These are phyloP conservation scores for Cyclotella kingstonii DNA, from an alignment of 108 stramenopile species.

Conservation along the genomic window DNA sequence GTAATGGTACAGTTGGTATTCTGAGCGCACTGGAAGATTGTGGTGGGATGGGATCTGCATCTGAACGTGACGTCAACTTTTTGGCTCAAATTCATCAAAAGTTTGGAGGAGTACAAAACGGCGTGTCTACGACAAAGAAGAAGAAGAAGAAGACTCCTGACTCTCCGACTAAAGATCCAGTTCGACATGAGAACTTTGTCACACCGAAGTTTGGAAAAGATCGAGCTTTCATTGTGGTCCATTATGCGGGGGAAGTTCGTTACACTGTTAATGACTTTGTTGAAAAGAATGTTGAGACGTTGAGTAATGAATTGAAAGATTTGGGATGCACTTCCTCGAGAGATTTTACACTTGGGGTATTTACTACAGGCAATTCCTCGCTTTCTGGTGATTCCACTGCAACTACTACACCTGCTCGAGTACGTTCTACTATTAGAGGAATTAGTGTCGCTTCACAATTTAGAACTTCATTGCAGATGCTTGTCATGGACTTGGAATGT, in stretches of 20 bases:
- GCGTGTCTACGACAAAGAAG: constrained; percentile 24
- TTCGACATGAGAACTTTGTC: constrained; percentile 74
- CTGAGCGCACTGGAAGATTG: constrained; percentile 87
- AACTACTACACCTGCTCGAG: constrained; percentile 24
- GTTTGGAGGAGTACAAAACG: constrained; percentile 53
- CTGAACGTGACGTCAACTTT: constrained; percentile 87
- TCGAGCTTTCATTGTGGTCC: constrained; percentile 82
- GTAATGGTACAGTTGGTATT: constrained; percentile 68
- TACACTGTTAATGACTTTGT: constrained; percentile 90
- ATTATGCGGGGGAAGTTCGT: constrained; percentile 93
- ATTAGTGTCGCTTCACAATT: constrained; percentile 90
- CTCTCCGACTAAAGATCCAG: constrained; percentile 15
- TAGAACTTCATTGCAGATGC: constrained; percentile 69
- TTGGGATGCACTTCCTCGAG: constrained; percentile 60
- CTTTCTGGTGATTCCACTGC: constrained; percentile 10
- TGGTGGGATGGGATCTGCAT: constrained; percentile 83
- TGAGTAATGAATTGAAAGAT: constrained; percentile 83
- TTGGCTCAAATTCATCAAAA: constrained; percentile 82
- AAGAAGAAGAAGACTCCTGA: constrained; percentile 51
- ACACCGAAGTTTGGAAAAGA: constrained; percentile 91
- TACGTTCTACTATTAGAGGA: constrained; percentile 73
- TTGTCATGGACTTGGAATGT: constrained; percentile 79
- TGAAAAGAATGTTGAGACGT: constrained; percentile 91
- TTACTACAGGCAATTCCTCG: constrained; percentile 24
- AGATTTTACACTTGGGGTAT: constrained; percentile 54